These are phyloP conservation scores for Eucalyptus leucophloia DNA, from an alignment of 345 rosid species.

Conservation along the genomic window DNA sequence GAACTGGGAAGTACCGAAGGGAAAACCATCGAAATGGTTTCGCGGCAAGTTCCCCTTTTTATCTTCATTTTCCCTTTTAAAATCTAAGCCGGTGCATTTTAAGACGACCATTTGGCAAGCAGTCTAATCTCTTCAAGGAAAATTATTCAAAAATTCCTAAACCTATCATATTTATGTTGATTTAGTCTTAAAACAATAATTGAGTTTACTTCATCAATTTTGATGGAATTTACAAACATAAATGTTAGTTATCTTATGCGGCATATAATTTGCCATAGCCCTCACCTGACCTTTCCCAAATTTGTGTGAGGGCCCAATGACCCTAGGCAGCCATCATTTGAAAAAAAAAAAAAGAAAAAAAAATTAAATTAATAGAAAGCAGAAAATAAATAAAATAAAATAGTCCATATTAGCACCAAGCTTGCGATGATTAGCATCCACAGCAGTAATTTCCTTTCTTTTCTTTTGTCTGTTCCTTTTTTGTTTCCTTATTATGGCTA, in stretches of 20 bases:
- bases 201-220: background rate
- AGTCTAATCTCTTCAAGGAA: rapidly evolving
- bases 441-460: rapidly evolving
- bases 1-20: background rate
- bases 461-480: rapidly evolving
- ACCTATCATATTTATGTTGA: background rate
- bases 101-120: background rate
- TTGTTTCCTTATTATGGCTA: too few species aligned
- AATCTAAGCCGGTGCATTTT: background rate
- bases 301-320: background rate
- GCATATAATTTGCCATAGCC: background rate
- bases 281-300: background rate
- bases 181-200: too few species aligned
- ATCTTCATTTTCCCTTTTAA: background rate
- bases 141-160: background rate
- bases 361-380: too few species aligned
- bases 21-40: background rate
- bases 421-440: rapidly evolving
- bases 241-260: rapidly evolving
- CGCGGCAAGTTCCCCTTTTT: background rate
- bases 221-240: rapidly evolving
- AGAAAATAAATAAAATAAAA: too few species aligned
- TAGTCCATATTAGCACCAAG: rapidly evolving
- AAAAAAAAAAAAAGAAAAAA: too few species aligned
- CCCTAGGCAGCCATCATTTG: background rate